These are phyloP conservation scores for Fusarium armeniacum DNA, from an alignment of 2,329 filamentous ascomycete genomes.

Conservation along the genomic window DNA sequence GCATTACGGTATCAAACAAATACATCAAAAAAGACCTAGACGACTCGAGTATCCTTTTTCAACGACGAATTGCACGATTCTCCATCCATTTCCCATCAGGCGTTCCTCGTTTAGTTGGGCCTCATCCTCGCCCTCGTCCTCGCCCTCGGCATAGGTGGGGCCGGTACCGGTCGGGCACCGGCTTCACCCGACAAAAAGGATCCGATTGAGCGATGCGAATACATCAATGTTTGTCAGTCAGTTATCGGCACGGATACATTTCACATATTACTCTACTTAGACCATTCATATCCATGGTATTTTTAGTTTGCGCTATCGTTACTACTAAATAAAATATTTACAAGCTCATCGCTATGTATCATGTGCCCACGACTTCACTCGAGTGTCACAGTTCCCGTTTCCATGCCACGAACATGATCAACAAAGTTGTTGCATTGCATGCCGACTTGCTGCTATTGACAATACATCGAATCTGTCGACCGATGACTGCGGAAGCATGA, in stretches of 20 bases:
- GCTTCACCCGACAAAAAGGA: constrained; percentile 25
- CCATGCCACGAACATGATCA: not conserved
- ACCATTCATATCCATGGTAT: constrained; percentile 29
- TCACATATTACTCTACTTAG: constrained; percentile 29
- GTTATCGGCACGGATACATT: constrained; percentile 10
- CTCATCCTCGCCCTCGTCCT: no score
- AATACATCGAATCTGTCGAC: no score
- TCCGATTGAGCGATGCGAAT: not conserved
- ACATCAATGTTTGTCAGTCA: constrained; percentile 11
- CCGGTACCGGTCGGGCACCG: constrained; percentile 29
- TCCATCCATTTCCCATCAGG: constrained; percentile 15
- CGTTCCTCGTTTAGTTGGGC: constrained; percentile 26
- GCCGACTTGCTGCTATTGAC: not conserved
- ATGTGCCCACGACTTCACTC: not conserved
- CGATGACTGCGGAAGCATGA: not conserved
- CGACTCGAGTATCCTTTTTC: not conserved
- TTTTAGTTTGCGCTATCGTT: constrained; percentile 26
- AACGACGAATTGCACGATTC: constrained; percentile 17
- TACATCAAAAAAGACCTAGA: not conserved
- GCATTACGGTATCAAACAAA: constrained; percentile 4
- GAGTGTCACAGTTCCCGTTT: not conserved
- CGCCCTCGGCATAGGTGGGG: constrained; percentile 33
- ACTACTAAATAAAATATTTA: constrained; percentile 30
- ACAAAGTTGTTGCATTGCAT: not conserved
- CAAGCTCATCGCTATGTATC: not conserved